These are phyloP conservation scores for Fusarium cicatricum DNA, from an alignment of 2,329 filamentous ascomycete genomes.

Conservation along the genomic window DNA sequence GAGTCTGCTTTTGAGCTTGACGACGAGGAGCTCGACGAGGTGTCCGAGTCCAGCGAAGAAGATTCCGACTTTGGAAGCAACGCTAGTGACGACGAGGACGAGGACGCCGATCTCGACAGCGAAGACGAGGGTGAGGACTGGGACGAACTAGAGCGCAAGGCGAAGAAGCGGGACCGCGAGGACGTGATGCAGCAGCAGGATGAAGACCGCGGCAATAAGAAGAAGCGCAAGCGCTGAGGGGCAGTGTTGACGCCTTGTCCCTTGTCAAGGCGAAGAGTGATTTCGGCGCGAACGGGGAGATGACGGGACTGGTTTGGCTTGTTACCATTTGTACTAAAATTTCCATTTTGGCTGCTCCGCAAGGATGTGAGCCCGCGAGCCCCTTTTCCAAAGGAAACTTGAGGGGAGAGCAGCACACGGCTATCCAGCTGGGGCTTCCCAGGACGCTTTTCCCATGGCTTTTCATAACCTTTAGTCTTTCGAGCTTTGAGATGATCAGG, in stretches of 20 bases:
- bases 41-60: slow-evolving; percentile 78
- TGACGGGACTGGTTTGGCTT: slow-evolving; percentile 11
- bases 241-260: neutral
- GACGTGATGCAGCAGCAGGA: slow-evolving; percentile 41
- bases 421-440: slow-evolving; percentile 4
- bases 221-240: slow-evolving; percentile 54
- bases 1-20: slow-evolving; percentile 93
- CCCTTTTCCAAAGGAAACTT: neutral
- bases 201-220: slow-evolving; percentile 76
- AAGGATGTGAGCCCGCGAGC: neutral
- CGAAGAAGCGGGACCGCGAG: slow-evolving; percentile 83
- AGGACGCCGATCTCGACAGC: slow-evolving; percentile 67
- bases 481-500: slow-evolving; percentile 13
- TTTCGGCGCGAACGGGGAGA: slow-evolving; percentile 9
- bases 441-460: neutral
- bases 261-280: neutral
- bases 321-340: slow-evolving; percentile 31
- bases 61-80: slow-evolving; percentile 95
- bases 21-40: slow-evolving; percentile 86
- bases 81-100: slow-evolving; percentile 82
- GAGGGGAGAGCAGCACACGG: neutral
- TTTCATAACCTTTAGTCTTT: slow-evolving; percentile 4
- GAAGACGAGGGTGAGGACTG: slow-evolving; percentile 88
- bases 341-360: slow-evolving; percentile 17
- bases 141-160: slow-evolving; percentile 94